These are phyloP conservation scores for Cystofilobasidium macerans DNA, from an alignment of 768 basidiomycete species.

Conservation along the genomic window DNA sequence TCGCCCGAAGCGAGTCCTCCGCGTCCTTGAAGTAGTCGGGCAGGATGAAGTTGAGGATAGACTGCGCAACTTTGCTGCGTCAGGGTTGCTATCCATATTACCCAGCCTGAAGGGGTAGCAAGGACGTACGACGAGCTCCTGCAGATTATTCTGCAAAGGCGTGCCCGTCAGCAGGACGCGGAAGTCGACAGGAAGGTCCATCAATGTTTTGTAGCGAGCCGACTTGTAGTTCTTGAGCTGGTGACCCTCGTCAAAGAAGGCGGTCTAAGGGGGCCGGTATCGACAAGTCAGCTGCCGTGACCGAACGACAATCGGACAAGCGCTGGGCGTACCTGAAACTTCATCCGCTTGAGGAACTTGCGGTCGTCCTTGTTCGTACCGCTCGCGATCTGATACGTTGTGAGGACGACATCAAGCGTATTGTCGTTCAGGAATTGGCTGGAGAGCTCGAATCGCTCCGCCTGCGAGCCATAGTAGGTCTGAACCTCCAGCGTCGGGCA, in stretches of 20 bases:
- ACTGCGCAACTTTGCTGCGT: constrained; percentile 48
- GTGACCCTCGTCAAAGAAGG: constrained; percentile 94
- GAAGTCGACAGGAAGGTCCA: constrained; percentile 80
- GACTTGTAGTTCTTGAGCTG: constrained; percentile 94
- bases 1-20: constrained; percentile 69
- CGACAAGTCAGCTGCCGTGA: constrained; percentile 4
- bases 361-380: constrained; percentile 78
- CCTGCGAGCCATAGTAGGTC: constrained; percentile 88
- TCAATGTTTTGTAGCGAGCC: constrained; percentile 81
- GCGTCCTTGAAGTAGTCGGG: constrained; percentile 72
- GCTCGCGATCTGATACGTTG: constrained; percentile 89
- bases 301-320: no score
- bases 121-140: constrained; percentile 42
- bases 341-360: constrained; percentile 70
- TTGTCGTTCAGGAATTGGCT: constrained; percentile 54
- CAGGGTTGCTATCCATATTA: no score
- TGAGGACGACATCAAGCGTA: constrained; percentile 70
- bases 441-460: constrained; percentile 63
- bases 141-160: constrained; percentile 57
- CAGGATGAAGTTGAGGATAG: constrained; percentile 93
- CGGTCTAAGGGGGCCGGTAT: constrained; percentile 50
- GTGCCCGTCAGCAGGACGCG: constrained; percentile 87
- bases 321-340: constrained; percentile 85
- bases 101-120: no score
- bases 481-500: constrained; percentile 69